These are phyloP conservation scores for Diutina neorugosa DNA, from an alignment of 1,139 yeast genomes.

Conservation along the genomic window DNA sequence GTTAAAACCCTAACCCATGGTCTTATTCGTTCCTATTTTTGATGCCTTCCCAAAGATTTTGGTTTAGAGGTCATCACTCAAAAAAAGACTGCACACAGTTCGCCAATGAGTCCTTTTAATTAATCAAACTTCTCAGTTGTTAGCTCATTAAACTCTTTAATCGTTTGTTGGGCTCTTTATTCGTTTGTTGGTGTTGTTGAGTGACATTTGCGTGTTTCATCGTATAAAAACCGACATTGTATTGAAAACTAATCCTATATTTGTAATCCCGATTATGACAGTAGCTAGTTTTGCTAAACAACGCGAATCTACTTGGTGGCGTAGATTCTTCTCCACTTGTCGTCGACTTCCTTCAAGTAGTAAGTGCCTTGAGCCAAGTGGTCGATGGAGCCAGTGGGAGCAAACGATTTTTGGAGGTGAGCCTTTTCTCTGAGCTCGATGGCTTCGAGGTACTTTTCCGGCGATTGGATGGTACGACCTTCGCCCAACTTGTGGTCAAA, in stretches of 20 bases:
- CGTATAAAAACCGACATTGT: neutral
- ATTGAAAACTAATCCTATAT: neutral
- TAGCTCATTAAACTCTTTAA: too few relatives aligned
- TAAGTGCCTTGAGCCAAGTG: slow-evolving; percentile 64
- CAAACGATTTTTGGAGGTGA: slow-evolving; percentile 66
- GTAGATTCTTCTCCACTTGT: slow-evolving; percentile 77
- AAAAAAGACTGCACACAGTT: too few relatives aligned
- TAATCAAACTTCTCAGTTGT: too few relatives aligned
- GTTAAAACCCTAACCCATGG: too few relatives aligned
- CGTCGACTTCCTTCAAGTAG: slow-evolving; percentile 77
- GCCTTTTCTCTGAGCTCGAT: slow-evolving; percentile 81
- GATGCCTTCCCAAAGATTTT: too few relatives aligned
- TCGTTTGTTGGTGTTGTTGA: too few relatives aligned
- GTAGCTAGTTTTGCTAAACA: neutral
- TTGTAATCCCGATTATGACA: neutral
- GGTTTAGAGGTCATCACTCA: too few relatives aligned
- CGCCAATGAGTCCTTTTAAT: too few relatives aligned
- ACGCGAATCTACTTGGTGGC: slow-evolving; percentile 41
- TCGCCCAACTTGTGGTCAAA: slow-evolving; percentile 55
- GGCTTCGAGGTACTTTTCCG: slow-evolving; percentile 72
- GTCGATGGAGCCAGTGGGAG: slow-evolving; percentile 72
- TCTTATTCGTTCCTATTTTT: too few relatives aligned
- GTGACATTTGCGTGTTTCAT: neutral
- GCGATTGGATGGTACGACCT: slow-evolving; percentile 56
- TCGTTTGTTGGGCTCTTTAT: too few relatives aligned